These are phyloP conservation scores for Leonotis leonurus DNA, from an alignment of 257 asterid species.

Conservation along the genomic window DNA sequence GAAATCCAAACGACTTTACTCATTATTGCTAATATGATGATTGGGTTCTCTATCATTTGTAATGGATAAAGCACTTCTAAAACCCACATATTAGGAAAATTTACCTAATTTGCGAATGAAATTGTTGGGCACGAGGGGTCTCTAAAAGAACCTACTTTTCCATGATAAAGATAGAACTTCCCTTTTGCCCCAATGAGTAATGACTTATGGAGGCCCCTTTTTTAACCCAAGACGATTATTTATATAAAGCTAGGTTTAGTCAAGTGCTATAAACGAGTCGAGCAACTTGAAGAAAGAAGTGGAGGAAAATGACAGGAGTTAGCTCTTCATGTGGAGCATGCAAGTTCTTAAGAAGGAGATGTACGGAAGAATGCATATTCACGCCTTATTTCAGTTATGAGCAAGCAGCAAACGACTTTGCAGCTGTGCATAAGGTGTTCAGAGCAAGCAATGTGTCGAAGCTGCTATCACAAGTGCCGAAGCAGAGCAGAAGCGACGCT, in stretches of 20 bases:
- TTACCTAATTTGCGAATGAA: conserved; percentile 47
- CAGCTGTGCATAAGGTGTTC: conserved; percentile 64
- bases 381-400: conserved; percentile 61
- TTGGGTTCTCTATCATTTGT: conserved; percentile 18
- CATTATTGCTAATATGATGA: too few species aligned
- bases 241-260: too few species aligned
- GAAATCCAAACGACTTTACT: conserved; percentile 20
- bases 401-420: conserved; percentile 47
- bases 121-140: conserved; percentile 67
- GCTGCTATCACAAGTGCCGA: conserved; percentile 42
- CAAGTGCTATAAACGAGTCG: not conserved
- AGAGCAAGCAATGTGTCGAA: conserved; percentile 80
- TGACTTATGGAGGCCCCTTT: too few species aligned
- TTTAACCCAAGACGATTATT: too few species aligned
- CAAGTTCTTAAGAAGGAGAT: conserved; percentile 65
- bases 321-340: conserved; percentile 76
- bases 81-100: conserved; percentile 29
- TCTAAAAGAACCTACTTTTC: conserved; percentile 47
- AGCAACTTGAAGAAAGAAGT: not conserved
- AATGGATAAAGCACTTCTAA: too few species aligned
- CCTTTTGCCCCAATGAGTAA: too few species aligned
- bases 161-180: conserved; percentile 25
- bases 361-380: conserved; percentile 53
- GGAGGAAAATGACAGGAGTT: conserved; percentile 45
- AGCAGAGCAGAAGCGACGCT: conserved; percentile 42